Evolutionary conservation across 1,284 basidiomycete species (phyloP).

Genomic region (Trametes hirsuta): DNA sequence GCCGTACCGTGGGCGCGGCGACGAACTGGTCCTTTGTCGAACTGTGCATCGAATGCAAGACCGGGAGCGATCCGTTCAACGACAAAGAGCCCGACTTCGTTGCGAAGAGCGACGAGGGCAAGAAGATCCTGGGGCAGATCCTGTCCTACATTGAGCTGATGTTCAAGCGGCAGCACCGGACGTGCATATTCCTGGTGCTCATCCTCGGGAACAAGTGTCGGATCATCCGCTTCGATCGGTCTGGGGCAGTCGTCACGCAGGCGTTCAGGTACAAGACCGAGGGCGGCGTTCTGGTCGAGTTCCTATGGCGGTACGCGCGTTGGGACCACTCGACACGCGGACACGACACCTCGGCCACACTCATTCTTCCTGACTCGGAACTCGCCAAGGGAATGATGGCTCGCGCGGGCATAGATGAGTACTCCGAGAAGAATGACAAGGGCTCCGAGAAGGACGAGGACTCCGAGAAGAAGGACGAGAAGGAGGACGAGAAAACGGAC

Average conservation of each 20-base stretch:
- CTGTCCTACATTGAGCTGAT: background rate
- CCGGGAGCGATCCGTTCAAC: background rate
- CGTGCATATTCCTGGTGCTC: background rate
- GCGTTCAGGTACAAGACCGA: background rate
- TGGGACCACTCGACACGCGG: background rate
- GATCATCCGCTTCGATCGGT: background rate
- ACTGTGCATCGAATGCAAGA: background rate
- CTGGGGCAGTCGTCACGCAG: background rate
- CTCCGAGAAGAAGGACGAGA: background rate
- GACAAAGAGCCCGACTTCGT: background rate
- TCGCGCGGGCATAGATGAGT: background rate
- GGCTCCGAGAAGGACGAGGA: background rate
- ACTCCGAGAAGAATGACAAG: background rate
- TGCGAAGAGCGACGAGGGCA: background rate
- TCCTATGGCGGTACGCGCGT: background rate
- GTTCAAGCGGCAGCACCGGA: background rate
- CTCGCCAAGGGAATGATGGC: background rate
- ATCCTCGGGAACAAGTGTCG: background rate
- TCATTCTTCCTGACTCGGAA: background rate
- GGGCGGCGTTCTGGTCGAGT: background rate
- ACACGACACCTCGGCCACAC: background rate
- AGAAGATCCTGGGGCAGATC: background rate
- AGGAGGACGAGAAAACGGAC: too few relatives aligned
- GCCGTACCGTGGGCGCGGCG: background rate
- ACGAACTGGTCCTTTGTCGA: background rate